Evolutionary conservation across 345 rosid species (phyloP).

Genomic region (Hibiscus syriacus): DNA sequence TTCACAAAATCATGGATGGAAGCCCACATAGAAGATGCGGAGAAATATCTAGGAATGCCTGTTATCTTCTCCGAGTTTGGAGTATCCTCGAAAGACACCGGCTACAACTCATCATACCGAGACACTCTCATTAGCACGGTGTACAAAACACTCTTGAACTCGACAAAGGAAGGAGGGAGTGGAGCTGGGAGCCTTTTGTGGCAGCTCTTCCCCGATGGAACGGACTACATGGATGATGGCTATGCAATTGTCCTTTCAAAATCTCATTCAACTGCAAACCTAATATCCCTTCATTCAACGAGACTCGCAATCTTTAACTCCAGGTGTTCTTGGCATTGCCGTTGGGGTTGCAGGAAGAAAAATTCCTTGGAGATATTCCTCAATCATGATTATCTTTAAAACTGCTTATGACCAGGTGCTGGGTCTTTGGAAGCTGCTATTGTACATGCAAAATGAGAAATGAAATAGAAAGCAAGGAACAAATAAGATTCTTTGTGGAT

Average conservation of each 20-base stretch:
- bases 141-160: neutral
- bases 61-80: neutral
- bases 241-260: neutral
- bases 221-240: neutral
- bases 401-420: no score
- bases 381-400: neutral
- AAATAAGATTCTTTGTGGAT: no score
- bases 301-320: neutral
- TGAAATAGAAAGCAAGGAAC: no score
- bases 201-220: neutral
- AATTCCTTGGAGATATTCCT: neutral
- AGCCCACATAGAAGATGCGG: neutral
- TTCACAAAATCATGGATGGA: neutral
- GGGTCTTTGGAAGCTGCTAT: no score
- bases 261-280: neutral
- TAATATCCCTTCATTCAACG: neutral
- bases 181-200: neutral
- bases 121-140: neutral
- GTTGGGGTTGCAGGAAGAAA: neutral
- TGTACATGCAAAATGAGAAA: no score
- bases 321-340: neutral
- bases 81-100: neutral
- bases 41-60: neutral
- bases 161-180: neutral
- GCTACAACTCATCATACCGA: neutral